Evolutionary conservation across 2,329 filamentous ascomycete species (phyloP), one percentile per base, ranked within the genome.

Genomic region (Volutella citrinella): DNA sequence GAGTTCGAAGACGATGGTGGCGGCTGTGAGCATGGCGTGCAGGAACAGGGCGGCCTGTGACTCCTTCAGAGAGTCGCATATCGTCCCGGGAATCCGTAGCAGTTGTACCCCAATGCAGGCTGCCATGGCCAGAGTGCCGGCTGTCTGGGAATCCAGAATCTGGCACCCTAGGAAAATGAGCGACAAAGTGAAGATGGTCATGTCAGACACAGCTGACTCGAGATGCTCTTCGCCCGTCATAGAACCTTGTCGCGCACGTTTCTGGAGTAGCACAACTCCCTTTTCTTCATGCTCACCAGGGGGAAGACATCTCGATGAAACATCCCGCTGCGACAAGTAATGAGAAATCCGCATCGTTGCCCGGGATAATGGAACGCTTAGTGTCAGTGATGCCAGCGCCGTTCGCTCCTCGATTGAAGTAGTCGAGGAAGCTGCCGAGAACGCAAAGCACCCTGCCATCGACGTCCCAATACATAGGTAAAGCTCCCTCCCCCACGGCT

Each of bases 351-450:
- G n/a, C n/a, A n/a, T n/a, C n/a, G n/a, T n/a, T n/a, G n/a, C n/a
- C n/a, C n/a, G n/a, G n/a, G n/a, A n/a, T n/a, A n/a, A n/a, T n/a
- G 49, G 46, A 4, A 41, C 17, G 16, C 29, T 51, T 7, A 51
- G 23, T 9, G 39, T 40, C 13, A 42, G n/a, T 5, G 49, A 42
- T n/a, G 31, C 30, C 19, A 52, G 24, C 12, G 27, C 31, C 7
- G 34, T n/a, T 4, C 19, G 34, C 8, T 32, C 41, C 10, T 31
- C 25, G 17, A 25, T 8, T 3, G 17, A 18, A 1, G 30, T 11
- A 6, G 18, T 27, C n/a, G 27, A 26, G 6, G 9, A 30, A 10
- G 27, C 30, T 8, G 28, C 30, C 8, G 18, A 16, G 12, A 18
- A 28, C 5, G 23, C 19, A 34, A 29, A 49, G 7, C 27, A 17